These are phyloP conservation scores for Bolboschoenoplectus hybrid DNA, from an alignment of 202 grass and related monocot species.

Conservation along the genomic window DNA sequence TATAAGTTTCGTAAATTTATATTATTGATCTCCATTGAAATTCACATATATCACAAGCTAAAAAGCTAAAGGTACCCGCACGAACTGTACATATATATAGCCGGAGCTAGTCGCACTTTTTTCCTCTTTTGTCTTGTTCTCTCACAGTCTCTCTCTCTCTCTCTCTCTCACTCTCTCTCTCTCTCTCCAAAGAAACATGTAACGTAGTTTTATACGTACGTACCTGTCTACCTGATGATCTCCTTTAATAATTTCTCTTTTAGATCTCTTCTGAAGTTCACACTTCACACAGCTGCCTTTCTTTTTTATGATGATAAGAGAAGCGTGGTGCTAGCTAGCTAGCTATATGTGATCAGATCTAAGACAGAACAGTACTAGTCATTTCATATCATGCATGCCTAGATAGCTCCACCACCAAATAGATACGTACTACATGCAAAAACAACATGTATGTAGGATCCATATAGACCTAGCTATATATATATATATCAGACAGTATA, in stretches of 20 bases:
- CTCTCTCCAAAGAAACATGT: neutral
- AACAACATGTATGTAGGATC: neutral
- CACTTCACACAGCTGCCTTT: neutral
- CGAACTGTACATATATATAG: too few species aligned
- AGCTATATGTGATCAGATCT: neutral
- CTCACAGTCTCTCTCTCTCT: neutral
- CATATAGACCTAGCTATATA: neutral
- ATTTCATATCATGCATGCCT: conserved; percentile 35
- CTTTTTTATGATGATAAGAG: neutral
- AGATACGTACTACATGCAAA: neutral
- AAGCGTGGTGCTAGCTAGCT: neutral
- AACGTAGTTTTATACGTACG: conserved; percentile 10
- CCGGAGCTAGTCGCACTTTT: neutral
- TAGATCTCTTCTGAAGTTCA: neutral
- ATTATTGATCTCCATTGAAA: too few species aligned
- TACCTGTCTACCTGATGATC: neutral
- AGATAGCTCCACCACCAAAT: neutral
- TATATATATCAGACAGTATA: too few species aligned
- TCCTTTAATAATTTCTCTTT: neutral
- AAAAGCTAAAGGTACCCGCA: too few species aligned
- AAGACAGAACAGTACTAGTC: conserved; percentile 16
- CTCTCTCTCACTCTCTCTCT: neutral
- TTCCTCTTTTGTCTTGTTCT: neutral
- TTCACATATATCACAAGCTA: too few species aligned
- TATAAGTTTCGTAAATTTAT: too few species aligned